Conservation (phyloP, 1,284 basidiomycete species). For the Sporisorium iseilematis-ciliati region DNA sequence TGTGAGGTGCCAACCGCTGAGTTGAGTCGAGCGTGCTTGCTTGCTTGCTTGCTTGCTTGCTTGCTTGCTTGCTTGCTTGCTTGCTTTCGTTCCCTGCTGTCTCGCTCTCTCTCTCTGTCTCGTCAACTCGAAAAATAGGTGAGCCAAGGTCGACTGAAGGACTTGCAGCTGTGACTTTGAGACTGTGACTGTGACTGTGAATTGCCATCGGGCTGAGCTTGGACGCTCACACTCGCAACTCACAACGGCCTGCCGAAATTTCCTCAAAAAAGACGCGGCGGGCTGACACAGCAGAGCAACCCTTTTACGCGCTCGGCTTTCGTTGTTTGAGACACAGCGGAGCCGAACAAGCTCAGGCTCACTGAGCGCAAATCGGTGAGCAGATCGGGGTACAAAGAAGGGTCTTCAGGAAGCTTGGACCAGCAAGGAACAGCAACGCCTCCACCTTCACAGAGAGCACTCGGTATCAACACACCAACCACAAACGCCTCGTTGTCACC, state of each 20-base stretch:
- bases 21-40: not conserved
- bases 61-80: not conserved
- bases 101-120: not conserved
- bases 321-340: not conserved
- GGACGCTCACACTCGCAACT: not conserved
- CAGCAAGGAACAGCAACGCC: conserved; percentile 5
- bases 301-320: no score
- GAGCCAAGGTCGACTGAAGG: no score
- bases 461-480: not conserved
- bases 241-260: conserved; percentile 5
- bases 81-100: not conserved
- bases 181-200: no score
- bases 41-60: not conserved
- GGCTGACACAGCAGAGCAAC: not conserved
- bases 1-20: not conserved
- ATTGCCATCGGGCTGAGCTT: not conserved
- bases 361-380: conserved; percentile 6
- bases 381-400: conserved; percentile 2
- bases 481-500: not conserved
- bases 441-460: no score
- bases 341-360: conserved; percentile 9
- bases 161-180: no score
- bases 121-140: no score
- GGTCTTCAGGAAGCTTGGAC: conserved; percentile 23
- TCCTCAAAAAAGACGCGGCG: not conserved